These are phyloP conservation scores for Ascochyta clinopodiicola DNA, from an alignment of 2,329 filamentous ascomycete species.

Conservation along the genomic window DNA sequence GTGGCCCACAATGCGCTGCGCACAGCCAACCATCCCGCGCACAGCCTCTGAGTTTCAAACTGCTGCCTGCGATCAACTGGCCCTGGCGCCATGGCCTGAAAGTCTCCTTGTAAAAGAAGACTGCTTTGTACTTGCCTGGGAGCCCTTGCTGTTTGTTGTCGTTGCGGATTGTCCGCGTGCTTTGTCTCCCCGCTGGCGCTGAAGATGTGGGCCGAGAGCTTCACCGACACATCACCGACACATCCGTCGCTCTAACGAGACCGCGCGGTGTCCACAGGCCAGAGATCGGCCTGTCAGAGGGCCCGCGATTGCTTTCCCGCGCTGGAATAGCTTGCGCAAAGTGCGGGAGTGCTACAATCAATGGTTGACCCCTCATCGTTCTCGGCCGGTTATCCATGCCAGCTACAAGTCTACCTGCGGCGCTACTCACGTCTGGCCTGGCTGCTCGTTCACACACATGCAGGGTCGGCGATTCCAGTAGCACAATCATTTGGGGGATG, in stretches of 20 bases:
- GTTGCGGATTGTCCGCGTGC: slow-evolving; percentile 30
- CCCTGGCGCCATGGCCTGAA: slow-evolving; percentile 19
- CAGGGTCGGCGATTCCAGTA: slow-evolving; percentile 30
- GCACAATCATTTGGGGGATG: background rate
- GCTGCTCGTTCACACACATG: slow-evolving; percentile 37
- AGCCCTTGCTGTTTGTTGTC: slow-evolving; percentile 16
- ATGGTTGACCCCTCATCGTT: slow-evolving; percentile 38
- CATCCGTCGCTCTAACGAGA: slow-evolving; percentile 32
- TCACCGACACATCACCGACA: slow-evolving; percentile 42
- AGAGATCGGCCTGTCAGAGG: slow-evolving; percentile 24
- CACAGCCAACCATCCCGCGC: slow-evolving; percentile 38
- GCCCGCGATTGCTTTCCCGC: slow-evolving; percentile 29
- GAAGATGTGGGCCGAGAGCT: slow-evolving; percentile 31
- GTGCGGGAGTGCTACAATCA: slow-evolving; percentile 33
- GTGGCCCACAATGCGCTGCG: slow-evolving; percentile 28
- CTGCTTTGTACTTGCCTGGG: slow-evolving; percentile 16
- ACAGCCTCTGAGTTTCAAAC: slow-evolving; percentile 38
- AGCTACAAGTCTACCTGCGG: slow-evolving; percentile 34
- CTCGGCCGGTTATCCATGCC: slow-evolving; percentile 34
- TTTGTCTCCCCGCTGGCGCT: slow-evolving; percentile 35
- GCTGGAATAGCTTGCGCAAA: slow-evolving; percentile 34
- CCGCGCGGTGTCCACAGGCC: slow-evolving; percentile 23
- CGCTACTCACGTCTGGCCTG: slow-evolving; percentile 39
- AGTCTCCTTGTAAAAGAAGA: slow-evolving; percentile 7
- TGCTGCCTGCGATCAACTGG: slow-evolving; percentile 23